Conservation (phyloP, 2,329 filamentous ascomycete genomes). For the Ascochyta rabiei region DNA sequence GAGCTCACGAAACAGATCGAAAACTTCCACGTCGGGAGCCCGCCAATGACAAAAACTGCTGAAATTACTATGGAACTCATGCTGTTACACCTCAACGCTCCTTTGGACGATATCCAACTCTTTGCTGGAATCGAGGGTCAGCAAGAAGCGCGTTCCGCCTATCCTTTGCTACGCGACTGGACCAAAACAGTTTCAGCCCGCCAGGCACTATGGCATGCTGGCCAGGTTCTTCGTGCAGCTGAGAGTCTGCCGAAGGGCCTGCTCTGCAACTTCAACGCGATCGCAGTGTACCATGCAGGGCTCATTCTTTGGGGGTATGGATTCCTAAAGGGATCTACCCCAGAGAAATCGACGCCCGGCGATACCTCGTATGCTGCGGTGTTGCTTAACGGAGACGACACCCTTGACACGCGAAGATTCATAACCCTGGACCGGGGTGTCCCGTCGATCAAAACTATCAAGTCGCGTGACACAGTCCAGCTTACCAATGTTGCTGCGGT, state of each 20-base stretch:
- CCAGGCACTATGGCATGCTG: conserved; percentile 70
- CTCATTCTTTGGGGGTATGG: conserved; percentile 74
- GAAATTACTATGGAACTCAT: conserved; percentile 56
- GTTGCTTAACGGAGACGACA: conserved; percentile 64
- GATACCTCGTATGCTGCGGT: conserved; percentile 20
- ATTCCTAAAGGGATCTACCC: conserved; percentile 52
- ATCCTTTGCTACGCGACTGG: conserved; percentile 66
- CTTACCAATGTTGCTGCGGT: conserved; percentile 64
- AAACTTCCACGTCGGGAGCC: conserved; percentile 57
- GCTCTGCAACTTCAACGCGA: conserved; percentile 70
- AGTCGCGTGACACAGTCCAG: conserved; percentile 31
- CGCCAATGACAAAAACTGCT: conserved; percentile 39
- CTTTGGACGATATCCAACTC: conserved; percentile 68
- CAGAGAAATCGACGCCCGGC: conserved; percentile 41
- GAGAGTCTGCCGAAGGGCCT: conserved; percentile 59
- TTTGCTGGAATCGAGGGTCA: conserved; percentile 72
- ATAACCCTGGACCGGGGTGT: conserved; percentile 61
- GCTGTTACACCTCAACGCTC: conserved; percentile 68
- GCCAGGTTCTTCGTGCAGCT: conserved; percentile 68
- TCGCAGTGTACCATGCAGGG: conserved; percentile 71
- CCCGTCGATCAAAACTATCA: conserved; percentile 53
- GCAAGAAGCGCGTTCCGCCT: conserved; percentile 66
- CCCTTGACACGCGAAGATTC: conserved; percentile 62
- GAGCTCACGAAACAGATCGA: conserved; percentile 67
- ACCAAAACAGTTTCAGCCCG: conserved; percentile 61